phyloP scores from a whole-genome alignment of 2,329 filamentous ascomycete genomes.

The Botrytis pseudocinerea region DNA sequence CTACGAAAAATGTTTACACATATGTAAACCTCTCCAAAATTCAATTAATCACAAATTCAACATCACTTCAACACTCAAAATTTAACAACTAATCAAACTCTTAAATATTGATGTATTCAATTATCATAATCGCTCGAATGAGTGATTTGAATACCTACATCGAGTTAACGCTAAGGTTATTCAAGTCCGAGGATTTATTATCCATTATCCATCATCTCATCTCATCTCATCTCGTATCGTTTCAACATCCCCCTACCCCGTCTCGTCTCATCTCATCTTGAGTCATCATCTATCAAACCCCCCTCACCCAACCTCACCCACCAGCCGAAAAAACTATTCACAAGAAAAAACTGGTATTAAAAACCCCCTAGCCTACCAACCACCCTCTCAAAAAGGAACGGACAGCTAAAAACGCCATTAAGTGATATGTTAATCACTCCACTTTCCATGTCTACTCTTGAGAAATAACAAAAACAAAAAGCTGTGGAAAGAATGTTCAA shows the following conservation, averaged over 20 bases:
- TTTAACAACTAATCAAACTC: background rate
- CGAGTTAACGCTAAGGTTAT: background rate
- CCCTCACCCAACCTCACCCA: background rate
- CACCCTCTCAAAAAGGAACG: background rate
- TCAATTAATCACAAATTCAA: no score
- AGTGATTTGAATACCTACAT: background rate
- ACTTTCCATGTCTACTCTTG: background rate
- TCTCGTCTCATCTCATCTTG: background rate
- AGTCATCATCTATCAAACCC: background rate
- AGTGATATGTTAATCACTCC: background rate
- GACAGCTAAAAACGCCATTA: constrained; percentile 12
- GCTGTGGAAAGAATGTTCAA: background rate
- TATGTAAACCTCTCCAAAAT: no score
- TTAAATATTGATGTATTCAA: background rate
- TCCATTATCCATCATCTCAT: constrained; percentile 9
- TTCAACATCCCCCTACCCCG: background rate
- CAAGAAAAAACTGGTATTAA: constrained; percentile 5
- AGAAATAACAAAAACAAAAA: background rate
- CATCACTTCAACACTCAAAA: background rate
- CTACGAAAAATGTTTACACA: no score
- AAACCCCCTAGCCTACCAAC: background rate
- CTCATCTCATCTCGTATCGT: background rate
- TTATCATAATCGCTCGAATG: background rate
- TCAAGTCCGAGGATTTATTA: background rate
- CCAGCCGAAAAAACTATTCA: background rate